These are phyloP conservation scores for Fusarium setosum DNA, from an alignment of 2,329 filamentous ascomycete genomes.

Conservation along the genomic window DNA sequence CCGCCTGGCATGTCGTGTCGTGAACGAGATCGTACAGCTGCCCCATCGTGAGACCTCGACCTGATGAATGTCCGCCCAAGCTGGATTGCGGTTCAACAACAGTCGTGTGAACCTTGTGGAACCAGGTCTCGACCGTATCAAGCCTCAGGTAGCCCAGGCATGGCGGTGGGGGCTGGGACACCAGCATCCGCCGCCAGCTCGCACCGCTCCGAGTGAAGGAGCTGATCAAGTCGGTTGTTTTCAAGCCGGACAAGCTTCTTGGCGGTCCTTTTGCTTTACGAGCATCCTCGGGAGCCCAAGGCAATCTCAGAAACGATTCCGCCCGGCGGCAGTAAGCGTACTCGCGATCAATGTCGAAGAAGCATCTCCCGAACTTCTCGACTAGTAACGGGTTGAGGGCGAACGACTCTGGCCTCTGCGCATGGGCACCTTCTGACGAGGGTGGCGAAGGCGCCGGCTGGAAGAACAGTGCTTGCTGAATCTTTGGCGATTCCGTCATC, in stretches of 20 bases:
- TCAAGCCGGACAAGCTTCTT: conserved; percentile 7
- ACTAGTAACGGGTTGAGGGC: conserved; percentile 28
- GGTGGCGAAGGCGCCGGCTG: neutral
- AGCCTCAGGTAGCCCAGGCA: conserved; percentile 28
- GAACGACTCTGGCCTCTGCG: neutral
- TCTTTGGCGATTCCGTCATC: conserved; percentile 15
- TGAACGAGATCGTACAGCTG: conserved; percentile 30
- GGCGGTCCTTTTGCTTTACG: neutral
- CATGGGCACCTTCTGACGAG: neutral
- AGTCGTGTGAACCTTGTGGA: conserved; percentile 9
- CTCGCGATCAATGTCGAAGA: conserved; percentile 27
- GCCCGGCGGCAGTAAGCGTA: conserved; percentile 22
- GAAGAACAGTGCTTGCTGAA: conserved; percentile 31
- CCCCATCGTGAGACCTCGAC: conserved; percentile 33
- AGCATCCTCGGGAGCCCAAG: conserved; percentile 27
- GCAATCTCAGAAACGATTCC: conserved; percentile 30
- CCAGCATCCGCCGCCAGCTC: conserved; percentile 40
- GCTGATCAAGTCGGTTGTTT: conserved; percentile 16
- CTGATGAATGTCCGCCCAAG: too few species aligned
- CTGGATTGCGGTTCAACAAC: neutral
- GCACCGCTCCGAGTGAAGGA: conserved; percentile 26
- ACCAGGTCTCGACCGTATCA: conserved; percentile 19
- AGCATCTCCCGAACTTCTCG: conserved; percentile 33
- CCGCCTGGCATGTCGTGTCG: conserved; percentile 9
- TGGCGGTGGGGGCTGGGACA: conserved; percentile 38